Percentiles rank a stretch among this genome's conserved stretches.
These are phyloP conservation scores for Fusarium xyrophilum DNA, from an alignment of 2,329 filamentous ascomycete species.

Conservation along the genomic window DNA sequence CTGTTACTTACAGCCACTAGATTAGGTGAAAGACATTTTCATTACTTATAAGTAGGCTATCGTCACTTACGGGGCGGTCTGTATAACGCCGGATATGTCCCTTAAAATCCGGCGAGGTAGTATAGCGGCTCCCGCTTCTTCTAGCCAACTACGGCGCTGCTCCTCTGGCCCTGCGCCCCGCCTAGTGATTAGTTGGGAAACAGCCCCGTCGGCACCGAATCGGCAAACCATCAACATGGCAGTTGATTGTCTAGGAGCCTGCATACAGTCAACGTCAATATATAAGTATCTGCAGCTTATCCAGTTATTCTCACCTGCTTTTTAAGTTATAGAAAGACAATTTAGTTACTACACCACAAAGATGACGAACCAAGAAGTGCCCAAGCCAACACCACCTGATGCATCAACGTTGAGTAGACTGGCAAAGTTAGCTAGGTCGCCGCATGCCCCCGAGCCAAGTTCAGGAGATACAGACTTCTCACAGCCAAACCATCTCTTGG, in stretches of 20 bases:
- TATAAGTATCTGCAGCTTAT: neutral
- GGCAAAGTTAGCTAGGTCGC: too few species aligned
- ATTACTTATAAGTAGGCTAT: neutral
- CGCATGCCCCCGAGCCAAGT: too few species aligned
- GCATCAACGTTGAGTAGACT: neutral
- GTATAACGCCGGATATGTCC: too few species aligned
- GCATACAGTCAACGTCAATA: neutral
- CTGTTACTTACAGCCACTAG: neutral
- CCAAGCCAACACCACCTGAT: neutral
- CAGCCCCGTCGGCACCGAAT: neutral
- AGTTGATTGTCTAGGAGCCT: neutral
- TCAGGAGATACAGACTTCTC: neutral
- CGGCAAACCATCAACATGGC: neutral
- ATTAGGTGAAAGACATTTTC: neutral
- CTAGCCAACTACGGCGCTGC: neutral
- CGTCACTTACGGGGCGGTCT: neutral
- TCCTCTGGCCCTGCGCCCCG: neutral
- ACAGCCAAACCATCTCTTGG: neutral
- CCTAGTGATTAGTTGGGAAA: neutral
- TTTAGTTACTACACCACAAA: neutral
- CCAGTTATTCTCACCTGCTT: too few species aligned
- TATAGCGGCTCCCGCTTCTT: neutral
- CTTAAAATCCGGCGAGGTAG: neutral
- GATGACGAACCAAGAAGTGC: neutral
- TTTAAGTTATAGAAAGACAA: neutral